These are phyloP conservation scores for Wickerhamiella alocasiicola DNA, from an alignment of 805 yeast species.

Conservation along the genomic window DNA sequence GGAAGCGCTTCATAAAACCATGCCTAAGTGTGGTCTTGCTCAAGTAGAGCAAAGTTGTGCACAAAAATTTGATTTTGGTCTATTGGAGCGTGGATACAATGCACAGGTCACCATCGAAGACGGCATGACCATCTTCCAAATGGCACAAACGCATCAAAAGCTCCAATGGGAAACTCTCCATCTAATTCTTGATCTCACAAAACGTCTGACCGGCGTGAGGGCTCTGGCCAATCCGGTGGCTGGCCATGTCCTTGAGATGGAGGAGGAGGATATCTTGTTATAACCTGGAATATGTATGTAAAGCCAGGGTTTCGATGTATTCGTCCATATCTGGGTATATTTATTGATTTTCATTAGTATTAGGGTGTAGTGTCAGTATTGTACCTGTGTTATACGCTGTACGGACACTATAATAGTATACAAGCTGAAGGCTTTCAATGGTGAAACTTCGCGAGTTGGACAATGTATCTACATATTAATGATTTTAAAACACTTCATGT, in stretches of 20 bases:
- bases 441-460: too few species aligned
- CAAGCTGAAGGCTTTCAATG: too few species aligned
- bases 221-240: not conserved
- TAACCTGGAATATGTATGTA: too few species aligned
- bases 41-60: not conserved
- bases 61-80: not conserved
- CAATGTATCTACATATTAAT: too few species aligned
- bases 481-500: too few species aligned
- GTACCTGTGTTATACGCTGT: too few species aligned
- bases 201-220: not conserved
- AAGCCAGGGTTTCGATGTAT: too few species aligned
- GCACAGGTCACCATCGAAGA: constrained; percentile 1
- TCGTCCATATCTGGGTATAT: too few species aligned
- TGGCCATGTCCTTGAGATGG: not conserved
- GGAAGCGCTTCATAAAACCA: constrained; percentile 1
- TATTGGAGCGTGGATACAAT: constrained; percentile 1
- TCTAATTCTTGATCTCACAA: not conserved
- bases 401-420: too few species aligned
- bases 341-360: too few species aligned
- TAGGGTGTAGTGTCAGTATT: too few species aligned
- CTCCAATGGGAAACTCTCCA: constrained; percentile 2
- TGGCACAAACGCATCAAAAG: not conserved
- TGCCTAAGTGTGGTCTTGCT: constrained; percentile 3
- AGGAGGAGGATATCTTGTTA: not conserved
- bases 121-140: not conserved